Evolutionary conservation across 371 early-diverging fungal species (phyloP).

Genomic region (Actinomortierella wolfii): DNA sequence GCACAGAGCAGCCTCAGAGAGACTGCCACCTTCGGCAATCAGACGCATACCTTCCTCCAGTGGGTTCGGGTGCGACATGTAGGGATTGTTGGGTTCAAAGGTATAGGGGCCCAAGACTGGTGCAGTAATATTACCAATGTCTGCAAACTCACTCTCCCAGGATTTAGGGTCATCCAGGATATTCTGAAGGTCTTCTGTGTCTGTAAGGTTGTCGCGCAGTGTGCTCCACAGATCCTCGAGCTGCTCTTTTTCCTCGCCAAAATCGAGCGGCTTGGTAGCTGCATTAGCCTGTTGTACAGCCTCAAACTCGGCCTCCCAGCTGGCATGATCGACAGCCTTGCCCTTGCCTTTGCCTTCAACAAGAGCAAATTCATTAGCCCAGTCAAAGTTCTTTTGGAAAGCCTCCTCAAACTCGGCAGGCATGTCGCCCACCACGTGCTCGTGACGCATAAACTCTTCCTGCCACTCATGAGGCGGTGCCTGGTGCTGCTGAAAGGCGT

Average conservation of each 20-base stretch:
- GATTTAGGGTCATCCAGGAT: conserved; percentile 49
- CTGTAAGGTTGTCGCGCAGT: conserved; percentile 56
- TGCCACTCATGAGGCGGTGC: conserved; percentile 53
- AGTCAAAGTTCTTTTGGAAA: conserved; percentile 68
- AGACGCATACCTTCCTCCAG: conserved; percentile 58
- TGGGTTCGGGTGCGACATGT: conserved; percentile 57
- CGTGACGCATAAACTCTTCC: conserved; percentile 63
- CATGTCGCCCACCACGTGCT: conserved; percentile 55
- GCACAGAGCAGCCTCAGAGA: conserved; percentile 78
- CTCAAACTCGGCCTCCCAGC: conserved; percentile 78
- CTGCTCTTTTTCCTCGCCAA: conserved; percentile 55
- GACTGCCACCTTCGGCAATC: conserved; percentile 57
- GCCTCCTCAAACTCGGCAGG: conserved; percentile 67
- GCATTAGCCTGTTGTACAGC: conserved; percentile 45
- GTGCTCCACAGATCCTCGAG: conserved; percentile 66
- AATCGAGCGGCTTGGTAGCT: conserved; percentile 30
- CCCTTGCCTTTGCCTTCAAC: conserved; percentile 60
- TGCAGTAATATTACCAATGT: conserved; percentile 41
- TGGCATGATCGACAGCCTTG: conserved; percentile 49
- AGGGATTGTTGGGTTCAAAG: conserved; percentile 82
- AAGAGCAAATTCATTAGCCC: conserved; percentile 62
- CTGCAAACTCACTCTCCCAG: conserved; percentile 68
- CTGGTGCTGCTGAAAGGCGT: conserved; percentile 58
- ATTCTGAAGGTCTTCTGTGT: conserved; percentile 48
- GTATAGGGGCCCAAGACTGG: conserved; percentile 72